phyloP scores from a whole-genome alignment of 495 filamentous ascomycete species.

The Stereocaulon alpinum region DNA sequence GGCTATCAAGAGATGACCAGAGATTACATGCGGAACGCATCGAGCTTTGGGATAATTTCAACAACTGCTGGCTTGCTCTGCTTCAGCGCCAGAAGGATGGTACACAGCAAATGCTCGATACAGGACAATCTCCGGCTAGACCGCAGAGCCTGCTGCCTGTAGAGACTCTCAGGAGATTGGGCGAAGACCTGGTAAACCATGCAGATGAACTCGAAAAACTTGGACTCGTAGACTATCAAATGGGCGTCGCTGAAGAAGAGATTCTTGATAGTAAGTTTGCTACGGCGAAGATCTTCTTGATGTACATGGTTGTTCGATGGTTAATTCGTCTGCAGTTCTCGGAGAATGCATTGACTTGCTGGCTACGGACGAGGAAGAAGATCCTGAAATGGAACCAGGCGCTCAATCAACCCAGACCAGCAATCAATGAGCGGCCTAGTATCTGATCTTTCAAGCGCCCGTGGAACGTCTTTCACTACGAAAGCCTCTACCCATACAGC shows the following conservation, averaged over 20 bases:
- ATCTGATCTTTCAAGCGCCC: neutral
- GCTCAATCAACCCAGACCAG: neutral
- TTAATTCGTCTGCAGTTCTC: slow-evolving; percentile 40
- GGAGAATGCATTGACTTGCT: slow-evolving; percentile 34
- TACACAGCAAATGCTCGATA: slow-evolving; percentile 45
- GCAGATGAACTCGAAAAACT: slow-evolving; percentile 81
- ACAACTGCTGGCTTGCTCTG: slow-evolving; percentile 82
- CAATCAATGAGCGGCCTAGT: neutral
- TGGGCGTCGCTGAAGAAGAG: slow-evolving; percentile 91
- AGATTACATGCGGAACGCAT: slow-evolving; percentile 58
- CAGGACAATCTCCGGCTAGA: slow-evolving; percentile 46
- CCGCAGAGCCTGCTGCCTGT: slow-evolving; percentile 55
- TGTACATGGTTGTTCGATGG: neutral
- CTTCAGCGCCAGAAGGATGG: slow-evolving; percentile 82
- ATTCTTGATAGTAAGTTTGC: slow-evolving; percentile 54
- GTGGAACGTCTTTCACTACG: too few species aligned
- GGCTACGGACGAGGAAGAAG: neutral
- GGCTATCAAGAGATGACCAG: slow-evolving; percentile 66
- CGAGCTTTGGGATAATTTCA: slow-evolving; percentile 88
- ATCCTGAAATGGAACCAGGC: neutral
- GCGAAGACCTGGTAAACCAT: slow-evolving; percentile 64
- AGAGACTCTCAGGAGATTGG: slow-evolving; percentile 67
- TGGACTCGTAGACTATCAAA: slow-evolving; percentile 92
- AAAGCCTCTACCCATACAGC: too few species aligned
- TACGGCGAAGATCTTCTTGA: neutral